A percentile compares a stretch with the other conserved stretches of the same genome.
Conservation (phyloP, 1,284 basidiomycete genomes). For the Sphaerobolus stellatus region DNA sequence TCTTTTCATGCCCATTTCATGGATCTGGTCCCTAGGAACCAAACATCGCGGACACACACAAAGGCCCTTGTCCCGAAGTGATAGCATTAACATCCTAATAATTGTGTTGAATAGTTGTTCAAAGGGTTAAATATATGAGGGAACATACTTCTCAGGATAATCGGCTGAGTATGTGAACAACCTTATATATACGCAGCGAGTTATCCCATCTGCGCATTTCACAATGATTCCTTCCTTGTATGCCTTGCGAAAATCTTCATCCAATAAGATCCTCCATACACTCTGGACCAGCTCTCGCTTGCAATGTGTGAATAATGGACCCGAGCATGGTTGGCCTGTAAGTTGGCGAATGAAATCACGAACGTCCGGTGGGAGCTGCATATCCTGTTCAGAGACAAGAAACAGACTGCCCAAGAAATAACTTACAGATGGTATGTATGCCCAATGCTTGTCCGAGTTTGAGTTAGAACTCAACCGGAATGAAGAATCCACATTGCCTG, state of each 20-base stretch:
- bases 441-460: constrained; percentile 33
- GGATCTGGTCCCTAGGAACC: constrained; percentile 20
- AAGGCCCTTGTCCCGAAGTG: constrained; percentile 29
- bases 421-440: constrained; percentile 33
- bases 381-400: constrained; percentile 11
- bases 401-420: constrained; percentile 11
- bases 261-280: constrained; percentile 26
- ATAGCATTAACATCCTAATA: constrained; percentile 29
- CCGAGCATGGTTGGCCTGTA: constrained; percentile 5
- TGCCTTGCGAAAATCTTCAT: constrained; percentile 27
- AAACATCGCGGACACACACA: constrained; percentile 33
- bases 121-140: not conserved
- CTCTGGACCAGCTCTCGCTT: constrained; percentile 31
- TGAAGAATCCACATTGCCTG: constrained; percentile 40
- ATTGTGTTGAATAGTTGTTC: not conserved
- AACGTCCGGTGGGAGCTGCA: constrained; percentile 24
- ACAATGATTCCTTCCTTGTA: constrained; percentile 29
- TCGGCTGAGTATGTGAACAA: constrained; percentile 16
- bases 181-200: not conserved
- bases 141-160: constrained; percentile 34
- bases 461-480: constrained; percentile 20
- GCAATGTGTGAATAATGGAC: constrained; percentile 22
- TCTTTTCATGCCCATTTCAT: constrained; percentile 19
- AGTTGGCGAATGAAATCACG: constrained; percentile 14
- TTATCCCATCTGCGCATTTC: constrained; percentile 21